These are phyloP conservation scores for Eruca vesicaria DNA, from an alignment of 441 rosid genomes.

Conservation along the genomic window DNA sequence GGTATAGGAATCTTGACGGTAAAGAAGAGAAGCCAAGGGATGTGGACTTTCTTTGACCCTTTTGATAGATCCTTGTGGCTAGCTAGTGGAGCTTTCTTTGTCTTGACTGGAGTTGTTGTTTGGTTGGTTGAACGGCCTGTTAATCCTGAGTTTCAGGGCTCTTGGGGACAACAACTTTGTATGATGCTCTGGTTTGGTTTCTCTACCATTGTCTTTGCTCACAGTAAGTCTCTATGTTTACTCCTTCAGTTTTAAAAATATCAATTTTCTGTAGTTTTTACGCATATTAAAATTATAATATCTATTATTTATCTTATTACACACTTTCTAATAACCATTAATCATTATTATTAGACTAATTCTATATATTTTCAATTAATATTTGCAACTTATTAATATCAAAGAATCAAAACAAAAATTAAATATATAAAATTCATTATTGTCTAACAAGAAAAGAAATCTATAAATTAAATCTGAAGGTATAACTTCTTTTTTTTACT, in stretches of 20 bases:
- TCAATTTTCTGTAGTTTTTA: not conserved
- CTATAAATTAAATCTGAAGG: too few relatives aligned
- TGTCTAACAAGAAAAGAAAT: not conserved
- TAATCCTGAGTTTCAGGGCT: conserved; percentile 41
- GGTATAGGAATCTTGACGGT: conserved; percentile 40
- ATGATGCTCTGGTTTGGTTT: conserved; percentile 48
- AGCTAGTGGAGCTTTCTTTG: conserved; percentile 37
- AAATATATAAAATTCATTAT: too few relatives aligned
- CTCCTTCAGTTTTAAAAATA: too few relatives aligned
- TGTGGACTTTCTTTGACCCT: conserved; percentile 49
- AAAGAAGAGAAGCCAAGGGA: conserved; percentile 8
- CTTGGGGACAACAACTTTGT: conserved; percentile 40
- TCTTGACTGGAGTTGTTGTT: conserved; percentile 36
- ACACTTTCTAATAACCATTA: too few relatives aligned
- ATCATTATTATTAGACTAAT: too few relatives aligned
- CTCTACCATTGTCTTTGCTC: conserved; percentile 46
- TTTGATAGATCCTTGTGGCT: conserved; percentile 43
- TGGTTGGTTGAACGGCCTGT: conserved; percentile 45
- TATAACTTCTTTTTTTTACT: not conserved
- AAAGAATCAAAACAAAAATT: not conserved
- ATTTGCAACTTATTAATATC: not conserved
- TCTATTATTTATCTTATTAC: too few relatives aligned
- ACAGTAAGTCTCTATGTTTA: conserved; percentile 32
- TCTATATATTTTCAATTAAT: too few relatives aligned
- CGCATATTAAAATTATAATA: too few relatives aligned